Base-by-base conservation (phyloP, 2,329 filamentous ascomycete species). In the Bisporella sp. region DNA sequence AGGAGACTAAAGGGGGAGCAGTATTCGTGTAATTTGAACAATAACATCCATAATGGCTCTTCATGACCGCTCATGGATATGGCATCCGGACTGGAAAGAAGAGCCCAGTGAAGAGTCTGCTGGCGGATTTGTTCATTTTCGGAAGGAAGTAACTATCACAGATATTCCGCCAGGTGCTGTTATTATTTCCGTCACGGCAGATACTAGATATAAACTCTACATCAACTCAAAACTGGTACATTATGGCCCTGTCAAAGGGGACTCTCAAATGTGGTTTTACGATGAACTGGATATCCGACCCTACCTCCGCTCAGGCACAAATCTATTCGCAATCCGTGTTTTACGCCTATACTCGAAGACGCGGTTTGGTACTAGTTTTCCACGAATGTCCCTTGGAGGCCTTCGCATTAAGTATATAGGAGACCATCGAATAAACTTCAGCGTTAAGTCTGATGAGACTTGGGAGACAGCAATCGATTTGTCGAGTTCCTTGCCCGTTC, bases 31-130 rank as follows among this genome's bases (percentile, higher is more conserved):
- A 21, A 21, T 21, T 21, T 21, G 21, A 21, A 21, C 21, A 21
- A 21, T 39, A 39, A 42, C 67, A 0, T 71, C 3, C 21, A 21
- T 21, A 21, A 21, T 21, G 21, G 21, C 21, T 2, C 21, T 21
- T 21, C 21, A 21, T 39, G 35, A 39, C 35, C 9, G 35, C 9
- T 11, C 30, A 11, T 45, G 43, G 43, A 45, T 45, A 30, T 45
- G 43, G 43, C 43, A 45, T 32, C 43, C 43, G 11, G 7, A 31
- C 21, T 45, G 30, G 11, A 32, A 13, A 12, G 43, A 45, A 21
- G 35, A 39, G 13, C 35, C 9, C 9, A 11, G 9, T 3, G 35
- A 39, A 11, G 21, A 21, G 3, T 11, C 35, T 39, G 35, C 35
- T 39, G 35, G 35, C 2, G 9, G 9, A 11, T 39, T 39, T 39